Base-by-base conservation (phyloP, 176 grass and related monocot species). In the Carex scoparia region DNA sequence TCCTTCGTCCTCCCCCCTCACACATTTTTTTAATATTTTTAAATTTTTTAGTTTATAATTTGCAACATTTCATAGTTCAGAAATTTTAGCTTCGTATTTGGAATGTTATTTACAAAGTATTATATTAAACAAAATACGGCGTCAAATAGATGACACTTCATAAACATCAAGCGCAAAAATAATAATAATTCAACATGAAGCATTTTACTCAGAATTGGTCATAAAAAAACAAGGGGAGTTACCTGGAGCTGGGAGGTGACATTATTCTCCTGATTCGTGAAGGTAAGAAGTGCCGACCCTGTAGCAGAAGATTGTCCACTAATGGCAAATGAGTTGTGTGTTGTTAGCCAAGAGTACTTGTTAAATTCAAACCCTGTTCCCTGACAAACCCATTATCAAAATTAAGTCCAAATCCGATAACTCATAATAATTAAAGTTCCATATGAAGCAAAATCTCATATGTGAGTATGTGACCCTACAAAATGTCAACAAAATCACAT, bases 281-380 rank as follows among this genome's bases (percentile, higher is more conserved):
- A 84, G 2, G 96, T 15, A 66, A 99, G 6, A 85, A 98, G 85
- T 56, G 80, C 4, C 0, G 85, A 10, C 1, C 95, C 93, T 37
- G 90, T 90, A 56, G 79, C 88, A 8, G 93, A 89, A 53, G 0
- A n/a, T 31, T 84, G 80, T 49, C 87, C 91, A 2, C 14, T 49
- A 0, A 93, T 19, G n/a, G 96, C 96, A 86, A 77, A 98, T 0
- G 96, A 98, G 89, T 98, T 98, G 87, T 98, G 96, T 38, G 96
- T 98, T 23, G 96, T 95, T 54, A 98, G 91, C 96, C 96, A 98
- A 33, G 91, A 79, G 89, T 95, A 98, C 49, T 14, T 67, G 77
- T 98, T 95, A 85, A 98, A 98, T 7, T 91, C 69, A 5, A 98
- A 63, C 0, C 16, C 80, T 3, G 85, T 87, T 1, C 87, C 86